phyloP scores from a whole-genome alignment of 163 green algal genomes.

The Scenedesmus sp. region DNA sequence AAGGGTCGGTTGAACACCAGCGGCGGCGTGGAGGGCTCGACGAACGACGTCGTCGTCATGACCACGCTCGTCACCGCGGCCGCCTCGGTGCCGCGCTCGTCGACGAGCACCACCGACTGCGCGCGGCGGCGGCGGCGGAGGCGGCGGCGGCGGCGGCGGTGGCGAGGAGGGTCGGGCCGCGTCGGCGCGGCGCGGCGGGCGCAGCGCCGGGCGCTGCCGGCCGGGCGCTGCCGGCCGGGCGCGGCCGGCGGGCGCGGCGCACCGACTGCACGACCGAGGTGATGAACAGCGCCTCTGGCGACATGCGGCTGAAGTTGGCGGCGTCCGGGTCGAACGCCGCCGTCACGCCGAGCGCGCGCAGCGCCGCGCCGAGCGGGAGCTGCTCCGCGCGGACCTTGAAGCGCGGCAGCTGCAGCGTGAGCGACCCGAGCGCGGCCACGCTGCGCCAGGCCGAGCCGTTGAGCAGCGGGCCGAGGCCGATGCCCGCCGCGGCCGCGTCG shows the following conservation, averaged over 20 bases:
- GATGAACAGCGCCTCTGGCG: constrained; percentile 4
- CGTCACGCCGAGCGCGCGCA: constrained; percentile 5
- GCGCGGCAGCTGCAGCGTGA: constrained; percentile 24
- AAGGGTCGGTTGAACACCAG: constrained; percentile 44
- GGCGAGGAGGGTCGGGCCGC: too few species aligned
- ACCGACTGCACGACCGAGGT: constrained; percentile 28
- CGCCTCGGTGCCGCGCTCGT: constrained; percentile 55
- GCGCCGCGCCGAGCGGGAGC: constrained; percentile 4
- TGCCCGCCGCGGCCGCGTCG: constrained; percentile 4
- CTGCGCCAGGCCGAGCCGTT: not conserved
- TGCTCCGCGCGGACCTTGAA: not conserved
- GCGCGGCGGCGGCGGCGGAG: too few species aligned
- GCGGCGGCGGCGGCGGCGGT: too few species aligned
- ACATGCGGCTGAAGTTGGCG: constrained; percentile 21
- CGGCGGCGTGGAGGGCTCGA: not conserved
- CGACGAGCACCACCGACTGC: constrained; percentile 47
- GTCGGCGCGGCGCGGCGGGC: too few species aligned
- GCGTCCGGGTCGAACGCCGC: not conserved
- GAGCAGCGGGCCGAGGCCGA: not conserved
- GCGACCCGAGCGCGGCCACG: not conserved
- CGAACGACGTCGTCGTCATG: constrained; percentile 6
- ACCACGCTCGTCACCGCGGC: constrained; percentile 21
- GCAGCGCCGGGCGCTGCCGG: too few species aligned
- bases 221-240: too few species aligned
- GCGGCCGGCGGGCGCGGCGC: too few species aligned